Evolutionary conservation across 257 asterid species (phyloP), one percentile per base, ranked within the genome.

Genomic region (Galeopsis tetrahit): DNA sequence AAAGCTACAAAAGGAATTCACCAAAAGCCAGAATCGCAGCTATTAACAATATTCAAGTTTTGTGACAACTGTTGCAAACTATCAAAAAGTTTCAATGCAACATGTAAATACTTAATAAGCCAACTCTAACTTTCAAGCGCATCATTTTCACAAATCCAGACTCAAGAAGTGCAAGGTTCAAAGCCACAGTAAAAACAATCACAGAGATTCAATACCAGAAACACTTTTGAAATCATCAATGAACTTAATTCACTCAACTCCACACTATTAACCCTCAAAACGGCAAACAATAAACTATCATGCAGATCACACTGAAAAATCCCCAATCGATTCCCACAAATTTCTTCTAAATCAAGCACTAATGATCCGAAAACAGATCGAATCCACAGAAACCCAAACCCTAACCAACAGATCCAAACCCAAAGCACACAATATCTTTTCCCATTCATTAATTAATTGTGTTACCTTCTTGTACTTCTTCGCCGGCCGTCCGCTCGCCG

Each of bases 401-500:
- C 83, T 81, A 83, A 77, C 52, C 73, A 59, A 66, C 57, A 78
- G 87, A 84, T 84, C 86, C 78, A 78, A 79, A 70, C 74, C 69
- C 75, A 66, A 76, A 66, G 70, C 65, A 74, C 75, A 74, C 64
- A 83, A 39, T 11, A 64, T 62, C 39, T 2, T 43, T 5, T 7
- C 76, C 13, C 81, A 70, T 73, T 71, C 60, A 78, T 31, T 6
- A 75, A 77, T 70, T 72, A 62, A 62, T 62, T 33, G 31, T 56
- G 59, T 70, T 86, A 93, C 98, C 98, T 90, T 93, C 98, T 82
- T 93, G 98, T 63, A 93, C 98, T 87, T 93, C 98, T 80, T 93
- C 98, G 10, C 97, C 98, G 61, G 96, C 98, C 64, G 98, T 65
- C 67, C 98, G 87, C 82, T 93, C 98, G 72, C 98, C 98, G 65